A percentile compares a stretch with the other conserved stretches of the same genome.
phyloP scores from a whole-genome alignment of 1,284 basidiomycete genomes.

The Athelia psychrophila region DNA sequence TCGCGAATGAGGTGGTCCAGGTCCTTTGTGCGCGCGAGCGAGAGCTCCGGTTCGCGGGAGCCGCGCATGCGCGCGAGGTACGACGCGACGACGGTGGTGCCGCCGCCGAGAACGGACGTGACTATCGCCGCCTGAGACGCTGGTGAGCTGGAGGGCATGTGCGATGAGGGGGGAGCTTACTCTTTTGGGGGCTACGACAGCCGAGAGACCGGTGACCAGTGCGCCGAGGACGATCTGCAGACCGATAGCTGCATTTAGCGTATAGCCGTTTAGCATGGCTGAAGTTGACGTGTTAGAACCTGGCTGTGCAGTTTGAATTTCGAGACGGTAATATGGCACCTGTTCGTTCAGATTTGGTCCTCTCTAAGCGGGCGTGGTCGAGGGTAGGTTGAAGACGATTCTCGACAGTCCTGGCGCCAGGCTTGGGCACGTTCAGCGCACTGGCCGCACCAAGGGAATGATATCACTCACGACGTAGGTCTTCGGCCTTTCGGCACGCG shows the following conservation, averaged over 20 bases:
- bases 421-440: no score
- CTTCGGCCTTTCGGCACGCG: no score
- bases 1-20: slow-evolving; percentile 37
- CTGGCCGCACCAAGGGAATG: no score
- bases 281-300: no score
- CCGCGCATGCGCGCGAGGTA: slow-evolving; percentile 41
- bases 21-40: slow-evolving; percentile 23
- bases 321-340: no score
- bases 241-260: slow-evolving; percentile 36
- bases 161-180: background rate
- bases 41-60: slow-evolving; percentile 35
- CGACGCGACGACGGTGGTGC: slow-evolving; percentile 38
- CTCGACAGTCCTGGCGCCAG: no score
- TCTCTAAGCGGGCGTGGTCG: no score
- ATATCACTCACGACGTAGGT: no score
- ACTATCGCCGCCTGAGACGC: slow-evolving; percentile 27
- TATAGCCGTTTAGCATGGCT: background rate
- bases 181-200: slow-evolving; percentile 23
- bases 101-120: slow-evolving; percentile 31
- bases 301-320: no score
- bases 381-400: no score
- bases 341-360: no score
- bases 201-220: slow-evolving; percentile 39
- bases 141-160: background rate
- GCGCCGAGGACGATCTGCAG: slow-evolving; percentile 39